phyloP scores from a whole-genome alignment of 495 filamentous ascomycete genomes.

The Durotheca rogersii region DNA sequence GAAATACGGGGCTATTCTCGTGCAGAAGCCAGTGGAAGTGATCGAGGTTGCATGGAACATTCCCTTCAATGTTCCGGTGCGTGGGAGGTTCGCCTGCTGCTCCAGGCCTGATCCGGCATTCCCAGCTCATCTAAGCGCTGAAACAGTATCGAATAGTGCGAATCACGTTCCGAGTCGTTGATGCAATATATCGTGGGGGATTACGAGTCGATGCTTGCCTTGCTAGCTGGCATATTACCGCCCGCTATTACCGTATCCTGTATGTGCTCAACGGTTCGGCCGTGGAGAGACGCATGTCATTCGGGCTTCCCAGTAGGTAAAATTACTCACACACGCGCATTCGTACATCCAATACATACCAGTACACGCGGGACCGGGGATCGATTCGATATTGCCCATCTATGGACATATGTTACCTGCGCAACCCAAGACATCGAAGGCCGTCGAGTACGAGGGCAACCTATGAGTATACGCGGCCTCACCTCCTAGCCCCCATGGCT shows the following conservation, averaged over 20 bases:
- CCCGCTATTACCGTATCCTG: conserved; percentile 5
- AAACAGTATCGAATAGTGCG: conserved; percentile 34
- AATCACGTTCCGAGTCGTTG: conserved; percentile 28
- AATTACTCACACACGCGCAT: too few relatives aligned
- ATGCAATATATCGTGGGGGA: conserved; percentile 15
- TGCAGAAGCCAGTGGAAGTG: conserved; percentile 8
- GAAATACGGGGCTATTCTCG: conserved; percentile 23
- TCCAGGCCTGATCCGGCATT: conserved; percentile 25
- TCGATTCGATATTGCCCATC: background rate
- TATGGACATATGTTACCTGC: too few relatives aligned
- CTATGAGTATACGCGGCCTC: too few relatives aligned
- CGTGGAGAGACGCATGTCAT: conserved; percentile 21
- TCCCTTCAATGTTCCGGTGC: conserved; percentile 20
- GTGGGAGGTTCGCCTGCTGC: conserved; percentile 29
- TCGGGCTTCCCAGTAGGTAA: too few relatives aligned
- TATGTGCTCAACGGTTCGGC: conserved; percentile 23
- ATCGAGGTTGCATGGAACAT: conserved; percentile 28
- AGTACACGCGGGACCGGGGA: background rate
- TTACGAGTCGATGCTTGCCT: conserved; percentile 8
- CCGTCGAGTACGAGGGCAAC: too few relatives aligned
- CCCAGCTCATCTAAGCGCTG: conserved; percentile 32
- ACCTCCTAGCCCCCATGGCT: too few relatives aligned
- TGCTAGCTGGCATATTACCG: background rate
- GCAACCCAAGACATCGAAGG: conserved; percentile 14
- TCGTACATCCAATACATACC: too few relatives aligned